These are phyloP conservation scores for Sonneratia alba DNA, from an alignment of 345 rosid genomes.

Conservation along the genomic window DNA sequence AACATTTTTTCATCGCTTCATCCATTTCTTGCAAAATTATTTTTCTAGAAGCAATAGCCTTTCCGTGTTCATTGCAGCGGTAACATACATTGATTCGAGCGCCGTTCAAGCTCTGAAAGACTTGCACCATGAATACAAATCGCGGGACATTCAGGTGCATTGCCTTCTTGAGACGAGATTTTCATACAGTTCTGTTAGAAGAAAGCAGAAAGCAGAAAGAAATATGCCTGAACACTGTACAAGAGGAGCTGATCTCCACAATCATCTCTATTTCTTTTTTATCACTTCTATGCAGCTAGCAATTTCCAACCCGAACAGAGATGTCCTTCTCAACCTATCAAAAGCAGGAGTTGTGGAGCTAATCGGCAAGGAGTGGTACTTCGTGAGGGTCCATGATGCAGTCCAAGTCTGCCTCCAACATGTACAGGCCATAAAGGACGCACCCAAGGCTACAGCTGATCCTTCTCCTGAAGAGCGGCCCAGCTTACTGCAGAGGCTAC, in stretches of 20 bases:
- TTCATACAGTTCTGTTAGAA: background rate
- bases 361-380: slow-evolving; percentile 90
- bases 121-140: slow-evolving; percentile 74
- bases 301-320: slow-evolving; percentile 79
- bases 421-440: slow-evolving; percentile 45
- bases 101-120: slow-evolving; percentile 95
- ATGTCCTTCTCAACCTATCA: slow-evolving; percentile 63
- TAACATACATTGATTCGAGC: slow-evolving; percentile 78
- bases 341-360: slow-evolving; percentile 68
- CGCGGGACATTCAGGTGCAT: slow-evolving; percentile 70
- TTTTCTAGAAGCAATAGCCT: background rate
- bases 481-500: slow-evolving; percentile 37
- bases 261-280: background rate
- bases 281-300: slow-evolving; percentile 43
- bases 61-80: slow-evolving; percentile 37
- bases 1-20: background rate
- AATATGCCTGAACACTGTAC: background rate
- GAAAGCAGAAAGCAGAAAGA: background rate
- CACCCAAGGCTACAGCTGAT: slow-evolving; percentile 14
- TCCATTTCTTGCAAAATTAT: background rate
- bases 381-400: slow-evolving; percentile 87
- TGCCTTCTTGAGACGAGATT: background rate
- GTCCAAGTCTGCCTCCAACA: slow-evolving; percentile 90
- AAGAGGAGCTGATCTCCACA: background rate
- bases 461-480: slow-evolving; percentile 25